Conservation (phyloP, 345 rosid species). For the Populus davidiana region DNA sequence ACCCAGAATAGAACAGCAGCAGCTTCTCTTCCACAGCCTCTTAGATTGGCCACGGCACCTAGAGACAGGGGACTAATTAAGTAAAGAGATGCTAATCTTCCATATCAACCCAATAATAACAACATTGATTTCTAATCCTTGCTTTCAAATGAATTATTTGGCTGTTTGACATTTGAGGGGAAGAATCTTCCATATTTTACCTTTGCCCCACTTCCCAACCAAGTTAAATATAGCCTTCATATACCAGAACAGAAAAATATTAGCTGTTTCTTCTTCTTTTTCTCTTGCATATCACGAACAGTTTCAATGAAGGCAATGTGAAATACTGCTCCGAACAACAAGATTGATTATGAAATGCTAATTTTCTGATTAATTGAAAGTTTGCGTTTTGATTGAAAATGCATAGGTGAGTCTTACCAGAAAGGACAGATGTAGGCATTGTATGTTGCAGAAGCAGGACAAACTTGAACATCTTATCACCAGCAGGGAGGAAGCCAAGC, state of each 20-base stretch:
- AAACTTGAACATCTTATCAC: slow-evolving; percentile 91
- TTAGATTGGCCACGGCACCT: slow-evolving; percentile 94
- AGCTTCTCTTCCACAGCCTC: slow-evolving; percentile 96
- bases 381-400: not conserved
- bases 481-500: slow-evolving; percentile 92
- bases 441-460: slow-evolving; percentile 89
- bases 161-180: not conserved
- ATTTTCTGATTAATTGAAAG: not conserved
- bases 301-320: not conserved
- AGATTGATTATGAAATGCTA: not conserved
- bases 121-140: not conserved
- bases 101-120: not conserved
- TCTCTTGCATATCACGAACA: not conserved
- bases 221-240: not conserved
- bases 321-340: not conserved
- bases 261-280: not conserved
- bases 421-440: slow-evolving; percentile 96
- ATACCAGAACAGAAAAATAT: not conserved
- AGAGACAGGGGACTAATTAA: not conserved
- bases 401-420: slow-evolving; percentile 39
- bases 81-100: not conserved
- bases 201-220: not conserved
- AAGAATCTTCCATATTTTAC: not conserved
- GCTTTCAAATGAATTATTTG: not conserved
- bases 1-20: slow-evolving; percentile 99